These are phyloP conservation scores for Rosa lucieae DNA, from an alignment of 306 rosid genomes.

Conservation along the genomic window DNA sequence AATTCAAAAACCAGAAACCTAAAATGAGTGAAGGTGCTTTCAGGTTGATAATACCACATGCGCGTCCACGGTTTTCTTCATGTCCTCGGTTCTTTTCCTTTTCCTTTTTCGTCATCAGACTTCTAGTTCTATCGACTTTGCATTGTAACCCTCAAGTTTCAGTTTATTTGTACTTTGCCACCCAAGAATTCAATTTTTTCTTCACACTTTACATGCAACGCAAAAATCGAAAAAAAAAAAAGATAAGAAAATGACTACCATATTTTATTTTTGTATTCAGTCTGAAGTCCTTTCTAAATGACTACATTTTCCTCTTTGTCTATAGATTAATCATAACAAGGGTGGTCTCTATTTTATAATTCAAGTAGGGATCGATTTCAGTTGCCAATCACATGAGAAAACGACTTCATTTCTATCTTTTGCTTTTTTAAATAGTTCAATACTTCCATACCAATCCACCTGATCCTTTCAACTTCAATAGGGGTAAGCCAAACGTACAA, in stretches of 20 bases:
- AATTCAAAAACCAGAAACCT: not conserved
- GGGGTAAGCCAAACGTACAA: not conserved
- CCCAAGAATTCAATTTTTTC: not conserved
- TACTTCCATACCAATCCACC: not conserved
- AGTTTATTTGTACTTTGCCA: no score
- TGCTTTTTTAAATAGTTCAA: not conserved
- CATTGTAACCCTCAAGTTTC: not conserved
- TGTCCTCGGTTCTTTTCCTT: not conserved
- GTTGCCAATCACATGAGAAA: not conserved
- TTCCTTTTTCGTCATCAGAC: not conserved
- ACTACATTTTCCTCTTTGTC: not conserved
- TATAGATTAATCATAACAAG: not conserved
- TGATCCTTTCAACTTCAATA: not conserved
- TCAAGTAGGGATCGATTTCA: no score
- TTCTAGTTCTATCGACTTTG: not conserved
- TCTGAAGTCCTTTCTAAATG: not conserved
- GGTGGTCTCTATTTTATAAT: no score
- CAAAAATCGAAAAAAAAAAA: not conserved
- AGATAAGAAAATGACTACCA: no score
- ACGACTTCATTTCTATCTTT: not conserved
- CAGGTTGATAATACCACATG: not conserved
- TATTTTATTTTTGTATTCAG: not conserved
- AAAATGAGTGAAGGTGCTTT: not conserved
- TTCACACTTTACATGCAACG: not conserved
- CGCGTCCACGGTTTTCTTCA: conserved; percentile 12